A percentile compares a stretch with the other conserved stretches of the same genome.
These are phyloP conservation scores for Murraya koenigii DNA, from an alignment of 345 rosid genomes.

Conservation along the genomic window DNA sequence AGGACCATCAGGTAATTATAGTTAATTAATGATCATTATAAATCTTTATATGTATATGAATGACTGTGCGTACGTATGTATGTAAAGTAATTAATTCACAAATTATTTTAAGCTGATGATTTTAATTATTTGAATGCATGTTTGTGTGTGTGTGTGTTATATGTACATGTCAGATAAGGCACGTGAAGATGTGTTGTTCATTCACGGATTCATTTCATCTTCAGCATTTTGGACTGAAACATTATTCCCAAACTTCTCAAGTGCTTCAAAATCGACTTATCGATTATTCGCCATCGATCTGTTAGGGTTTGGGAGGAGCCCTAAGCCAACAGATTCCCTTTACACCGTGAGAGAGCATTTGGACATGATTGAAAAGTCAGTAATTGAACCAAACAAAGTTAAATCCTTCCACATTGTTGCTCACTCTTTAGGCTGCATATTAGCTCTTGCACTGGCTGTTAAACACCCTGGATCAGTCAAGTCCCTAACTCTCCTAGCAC, in stretches of 20 bases:
- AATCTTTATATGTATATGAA: too few relatives aligned
- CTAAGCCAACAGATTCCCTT: constrained; percentile 87
- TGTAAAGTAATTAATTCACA: too few relatives aligned
- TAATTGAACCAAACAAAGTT: constrained; percentile 58
- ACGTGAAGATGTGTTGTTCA: constrained; percentile 78
- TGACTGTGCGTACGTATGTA: too few relatives aligned
- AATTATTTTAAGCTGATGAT: too few relatives aligned
- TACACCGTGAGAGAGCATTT: constrained; percentile 90
- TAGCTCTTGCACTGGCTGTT: constrained; percentile 91
- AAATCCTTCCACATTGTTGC: constrained; percentile 94
- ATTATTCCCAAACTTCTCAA: constrained; percentile 85
- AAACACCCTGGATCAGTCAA: constrained; percentile 72
- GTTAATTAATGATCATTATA: neutral
- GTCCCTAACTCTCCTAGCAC: constrained; percentile 87
- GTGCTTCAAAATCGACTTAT: constrained; percentile 54
- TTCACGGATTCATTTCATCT: constrained; percentile 99
- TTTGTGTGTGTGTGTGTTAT: too few relatives aligned
- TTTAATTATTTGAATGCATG: too few relatives aligned
- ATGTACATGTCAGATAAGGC: constrained; percentile 36
- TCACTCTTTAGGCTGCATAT: constrained; percentile 97
- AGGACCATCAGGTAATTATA: constrained; percentile 46
- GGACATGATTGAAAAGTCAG: constrained; percentile 85
- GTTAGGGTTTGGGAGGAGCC: constrained; percentile 90
- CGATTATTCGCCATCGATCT: constrained; percentile 83
- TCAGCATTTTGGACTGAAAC: constrained; percentile 98